Evolutionary conservation across 2,329 filamentous ascomycete genomes (phyloP).

Genomic region (Pyricularia sp.): DNA sequence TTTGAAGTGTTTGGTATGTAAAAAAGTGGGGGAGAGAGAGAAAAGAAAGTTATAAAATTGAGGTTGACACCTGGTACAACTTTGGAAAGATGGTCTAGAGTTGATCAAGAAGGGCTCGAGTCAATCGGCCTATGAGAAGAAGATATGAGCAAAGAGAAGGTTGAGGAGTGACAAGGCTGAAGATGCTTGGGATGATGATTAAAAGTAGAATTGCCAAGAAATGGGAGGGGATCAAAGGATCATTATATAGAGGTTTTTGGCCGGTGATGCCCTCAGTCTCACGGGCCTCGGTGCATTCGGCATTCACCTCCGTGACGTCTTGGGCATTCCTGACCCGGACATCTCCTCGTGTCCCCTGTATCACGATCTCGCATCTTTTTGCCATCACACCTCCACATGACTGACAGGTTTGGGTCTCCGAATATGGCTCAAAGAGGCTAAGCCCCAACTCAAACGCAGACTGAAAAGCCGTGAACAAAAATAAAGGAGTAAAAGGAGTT

Average conservation of each 20-base stretch:
- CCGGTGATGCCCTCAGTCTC: background rate
- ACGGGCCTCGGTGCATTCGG: background rate
- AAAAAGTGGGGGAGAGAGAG: background rate
- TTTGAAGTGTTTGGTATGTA: slow-evolving; percentile 3
- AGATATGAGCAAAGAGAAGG: background rate
- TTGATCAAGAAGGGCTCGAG: background rate
- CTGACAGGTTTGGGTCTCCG: background rate
- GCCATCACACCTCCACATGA: background rate
- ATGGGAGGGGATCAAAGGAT: background rate
- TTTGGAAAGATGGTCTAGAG: background rate
- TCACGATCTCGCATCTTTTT: background rate
- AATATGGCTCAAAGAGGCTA: background rate
- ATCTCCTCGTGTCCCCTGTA: background rate
- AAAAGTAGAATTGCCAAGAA: background rate
- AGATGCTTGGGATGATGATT: background rate
- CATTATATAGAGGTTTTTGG: background rate
- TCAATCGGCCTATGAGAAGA: background rate
- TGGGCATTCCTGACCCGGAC: background rate
- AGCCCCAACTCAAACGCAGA: background rate
- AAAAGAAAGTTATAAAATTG: no score
- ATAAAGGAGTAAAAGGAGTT: background rate
- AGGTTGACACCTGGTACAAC: background rate
- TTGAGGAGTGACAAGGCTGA: background rate
- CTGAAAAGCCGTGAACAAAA: background rate
- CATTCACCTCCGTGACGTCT: background rate